phyloP scores from a whole-genome alignment of 768 basidiomycete species.

The Rhizopogon salebrosus region DNA sequence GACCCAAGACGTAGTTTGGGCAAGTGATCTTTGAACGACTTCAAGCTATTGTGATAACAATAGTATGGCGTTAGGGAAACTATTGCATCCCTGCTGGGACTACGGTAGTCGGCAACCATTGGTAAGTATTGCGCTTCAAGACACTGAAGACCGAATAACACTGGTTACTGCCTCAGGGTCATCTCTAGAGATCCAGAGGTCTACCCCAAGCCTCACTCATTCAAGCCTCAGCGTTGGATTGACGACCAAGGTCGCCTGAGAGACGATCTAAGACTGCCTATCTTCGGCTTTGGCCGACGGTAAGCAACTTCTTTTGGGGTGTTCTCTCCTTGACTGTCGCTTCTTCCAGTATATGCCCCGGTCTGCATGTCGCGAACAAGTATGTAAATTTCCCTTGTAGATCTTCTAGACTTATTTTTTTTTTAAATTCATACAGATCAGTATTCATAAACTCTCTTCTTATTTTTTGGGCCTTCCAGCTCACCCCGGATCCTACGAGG shows the following conservation, averaged over 20 bases:
- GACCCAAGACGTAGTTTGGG: background rate
- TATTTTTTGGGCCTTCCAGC: slow-evolving; percentile 52
- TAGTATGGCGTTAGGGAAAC: no score
- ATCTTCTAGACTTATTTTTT: background rate
- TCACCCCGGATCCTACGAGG: slow-evolving; percentile 56
- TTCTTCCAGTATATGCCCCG: slow-evolving; percentile 46
- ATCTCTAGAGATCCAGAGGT: slow-evolving; percentile 17
- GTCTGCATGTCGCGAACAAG: slow-evolving; percentile 44
- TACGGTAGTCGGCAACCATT: no score
- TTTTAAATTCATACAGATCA: slow-evolving; percentile 16
- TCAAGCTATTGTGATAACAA: no score
- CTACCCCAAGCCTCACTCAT: no score
- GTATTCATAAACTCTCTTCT: slow-evolving; percentile 55
- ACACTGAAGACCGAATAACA: no score
- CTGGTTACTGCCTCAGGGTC: slow-evolving; percentile 10
- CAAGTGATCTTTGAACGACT: background rate
- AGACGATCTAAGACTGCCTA: slow-evolving; percentile 40
- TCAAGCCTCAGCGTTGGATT: slow-evolving; percentile 27
- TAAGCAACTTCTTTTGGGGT: slow-evolving; percentile 3
- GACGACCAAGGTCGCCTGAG: slow-evolving; percentile 17
- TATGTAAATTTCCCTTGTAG: slow-evolving; percentile 17
- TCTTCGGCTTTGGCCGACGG: slow-evolving; percentile 45
- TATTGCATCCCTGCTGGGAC: background rate
- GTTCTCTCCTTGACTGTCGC: background rate
- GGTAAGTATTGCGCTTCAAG: no score